These are phyloP conservation scores for Vitis hybrid DNA, from an alignment of 177 flowering plant species.

Conservation along the genomic window DNA sequence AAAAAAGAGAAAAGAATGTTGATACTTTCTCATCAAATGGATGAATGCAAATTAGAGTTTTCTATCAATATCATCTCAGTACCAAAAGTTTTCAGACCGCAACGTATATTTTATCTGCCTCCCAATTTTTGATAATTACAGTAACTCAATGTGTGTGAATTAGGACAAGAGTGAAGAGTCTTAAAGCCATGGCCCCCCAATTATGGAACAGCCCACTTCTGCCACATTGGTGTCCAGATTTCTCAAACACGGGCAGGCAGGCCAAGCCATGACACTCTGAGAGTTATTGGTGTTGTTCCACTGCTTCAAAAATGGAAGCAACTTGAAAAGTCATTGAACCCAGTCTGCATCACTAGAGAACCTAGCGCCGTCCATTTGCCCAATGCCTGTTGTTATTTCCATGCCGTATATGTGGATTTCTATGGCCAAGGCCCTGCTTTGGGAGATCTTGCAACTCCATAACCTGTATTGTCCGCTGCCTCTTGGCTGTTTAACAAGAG, in stretches of 20 bases:
- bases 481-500: conserved; percentile 63
- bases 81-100: too few relatives aligned
- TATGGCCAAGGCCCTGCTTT: conserved; percentile 53
- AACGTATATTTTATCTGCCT: too few relatives aligned
- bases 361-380: conserved; percentile 52
- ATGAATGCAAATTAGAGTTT: too few relatives aligned
- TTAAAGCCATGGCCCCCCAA: too few relatives aligned
- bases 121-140: too few relatives aligned
- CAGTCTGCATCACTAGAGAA: not conserved
- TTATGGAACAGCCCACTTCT: too few relatives aligned
- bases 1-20: too few relatives aligned
- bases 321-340: conserved; percentile 1
- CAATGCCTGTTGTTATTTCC: conserved; percentile 59
- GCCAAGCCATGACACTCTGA: not conserved
- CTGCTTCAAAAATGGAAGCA: conserved; percentile 14
- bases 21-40: too few relatives aligned
- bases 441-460: conserved; percentile 86
- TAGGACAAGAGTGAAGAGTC: not conserved
- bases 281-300: conserved; percentile 12
- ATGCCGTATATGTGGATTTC: conserved; percentile 39
- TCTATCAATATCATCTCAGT: too few relatives aligned
- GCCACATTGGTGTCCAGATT: too few relatives aligned
- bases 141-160: not conserved
- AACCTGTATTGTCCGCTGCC: conserved; percentile 78
- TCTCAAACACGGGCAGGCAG: not conserved